Base-by-base conservation (phyloP, 192 early-diverging fungal genomes). In the Obelidium mucronatum region DNA sequence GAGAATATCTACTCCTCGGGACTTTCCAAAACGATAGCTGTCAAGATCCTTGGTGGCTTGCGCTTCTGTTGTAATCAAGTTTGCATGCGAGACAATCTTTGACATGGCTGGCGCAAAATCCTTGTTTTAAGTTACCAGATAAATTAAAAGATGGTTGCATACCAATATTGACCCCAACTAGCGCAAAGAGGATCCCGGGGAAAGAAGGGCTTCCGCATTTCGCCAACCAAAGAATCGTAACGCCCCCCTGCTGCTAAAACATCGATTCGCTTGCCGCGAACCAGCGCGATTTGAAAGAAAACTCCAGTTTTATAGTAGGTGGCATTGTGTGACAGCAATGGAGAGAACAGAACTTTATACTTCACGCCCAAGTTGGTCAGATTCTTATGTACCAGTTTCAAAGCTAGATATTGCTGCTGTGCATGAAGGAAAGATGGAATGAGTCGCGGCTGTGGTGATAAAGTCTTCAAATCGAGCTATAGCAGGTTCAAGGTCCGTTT, bases 121-220 rank as follows among this genome's bases (percentile, higher is more conserved):
- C 26, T 44, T 63, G 58, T n/a, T 6, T 31, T 36, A 44, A 24
- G 33, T 40, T 15, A 90, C 54, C 82, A 76, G 34, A 87, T 90
- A 51, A 92, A 86, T 39, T 89, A 86, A 17, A 79, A 80, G 35
- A 93, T 86, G 33, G 92, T 83, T 92, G 90, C 58, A 92, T 79
- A 42, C 92, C 92, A 78, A 96, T 93, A 79, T 94, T 93, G 42
- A 93, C 91, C 11, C 96, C 96, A 52, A 94, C 89, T 33, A n/a
- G 89, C 93, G 74, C 75, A 55, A 0, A 79, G 52, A 22, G 77
- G 76, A 61, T 67, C 64, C 22, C 67, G 79, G 33, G 74, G 37
- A 68, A 78, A 35, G 83, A 89, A 80, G 79, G 84, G 84, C 79
- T 82, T 55, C 65, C 88, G 48, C 67, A 91, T 88, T 17, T 75